Conservation (phyloP, 2,329 filamentous ascomycete genomes). For the Curvularia verruculosa region DNA sequence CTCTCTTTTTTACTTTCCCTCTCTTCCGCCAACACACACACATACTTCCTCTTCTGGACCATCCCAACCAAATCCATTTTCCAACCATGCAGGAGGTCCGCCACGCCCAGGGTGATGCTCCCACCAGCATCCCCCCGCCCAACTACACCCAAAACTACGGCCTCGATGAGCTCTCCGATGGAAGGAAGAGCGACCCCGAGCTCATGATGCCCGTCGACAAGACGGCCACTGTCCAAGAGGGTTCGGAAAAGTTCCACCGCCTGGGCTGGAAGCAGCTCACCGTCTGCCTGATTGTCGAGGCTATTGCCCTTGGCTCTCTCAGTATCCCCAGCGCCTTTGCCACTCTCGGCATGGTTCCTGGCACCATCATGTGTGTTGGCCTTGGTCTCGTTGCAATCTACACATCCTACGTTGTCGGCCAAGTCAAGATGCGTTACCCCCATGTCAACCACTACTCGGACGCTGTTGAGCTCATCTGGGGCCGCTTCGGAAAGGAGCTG, state of each 20-base stretch:
- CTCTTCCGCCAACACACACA: too few species aligned
- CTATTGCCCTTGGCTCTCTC: constrained; percentile 56
- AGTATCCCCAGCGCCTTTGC: constrained; percentile 56
- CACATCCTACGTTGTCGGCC: constrained; percentile 66
- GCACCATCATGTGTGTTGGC: constrained; percentile 53
- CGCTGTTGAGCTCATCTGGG: constrained; percentile 68
- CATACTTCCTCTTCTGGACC: neutral
- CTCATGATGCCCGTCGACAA: constrained; percentile 39
- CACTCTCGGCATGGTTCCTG: constrained; percentile 55
- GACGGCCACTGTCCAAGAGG: constrained; percentile 43
- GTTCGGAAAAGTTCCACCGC: constrained; percentile 48
- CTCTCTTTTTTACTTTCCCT: neutral
- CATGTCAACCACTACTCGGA: constrained; percentile 72
- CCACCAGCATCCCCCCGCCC: constrained; percentile 3
- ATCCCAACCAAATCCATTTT: neutral
- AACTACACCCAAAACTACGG: constrained; percentile 29
- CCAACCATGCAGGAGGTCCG: constrained; percentile 26
- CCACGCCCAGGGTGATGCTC: constrained; percentile 6
- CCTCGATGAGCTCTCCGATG: constrained; percentile 33
- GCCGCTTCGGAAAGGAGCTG: constrained; percentile 54
- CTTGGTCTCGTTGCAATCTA: constrained; percentile 66
- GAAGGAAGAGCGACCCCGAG: constrained; percentile 45
- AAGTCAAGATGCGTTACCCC: constrained; percentile 65
- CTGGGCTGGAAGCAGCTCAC: constrained; percentile 60
- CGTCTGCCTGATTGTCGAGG: constrained; percentile 58